A percentile compares a stretch with the other conserved stretches of the same genome.
phyloP scores from a whole-genome alignment of 2,329 filamentous ascomycete genomes.

The Cladosporium sphaerospermum region DNA sequence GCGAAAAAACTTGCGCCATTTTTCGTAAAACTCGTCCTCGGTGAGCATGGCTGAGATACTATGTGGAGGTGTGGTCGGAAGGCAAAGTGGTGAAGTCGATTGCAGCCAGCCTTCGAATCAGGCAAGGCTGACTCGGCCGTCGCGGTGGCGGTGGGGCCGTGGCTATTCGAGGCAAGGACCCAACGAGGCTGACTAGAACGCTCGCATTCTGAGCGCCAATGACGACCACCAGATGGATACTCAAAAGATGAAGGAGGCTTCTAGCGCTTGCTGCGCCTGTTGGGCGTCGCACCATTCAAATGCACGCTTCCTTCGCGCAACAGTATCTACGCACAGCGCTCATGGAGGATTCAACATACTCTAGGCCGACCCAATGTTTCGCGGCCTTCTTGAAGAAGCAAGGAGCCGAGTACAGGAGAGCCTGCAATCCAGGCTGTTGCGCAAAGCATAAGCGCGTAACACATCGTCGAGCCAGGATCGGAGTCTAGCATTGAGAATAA shows the following conservation, averaged over 20 bases:
- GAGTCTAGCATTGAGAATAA: not conserved
- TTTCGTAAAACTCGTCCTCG: slow-evolving; percentile 6
- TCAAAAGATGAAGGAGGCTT: not conserved
- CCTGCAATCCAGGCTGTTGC: not conserved
- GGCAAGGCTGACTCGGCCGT: not conserved
- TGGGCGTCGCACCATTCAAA: too few relatives aligned
- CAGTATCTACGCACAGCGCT: too few relatives aligned
- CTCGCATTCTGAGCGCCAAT: not conserved
- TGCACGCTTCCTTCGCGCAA: too few relatives aligned
- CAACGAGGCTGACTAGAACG: not conserved
- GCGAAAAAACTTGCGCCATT: slow-evolving; percentile 5
- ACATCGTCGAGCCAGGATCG: not conserved
- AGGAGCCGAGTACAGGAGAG: not conserved
- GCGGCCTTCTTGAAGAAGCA: not conserved
- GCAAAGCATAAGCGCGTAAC: not conserved
- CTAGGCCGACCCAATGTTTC: too few relatives aligned
- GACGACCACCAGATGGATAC: not conserved
- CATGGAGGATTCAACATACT: too few relatives aligned
- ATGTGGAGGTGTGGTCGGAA: not conserved
- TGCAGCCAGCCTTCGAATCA: slow-evolving; percentile 1
- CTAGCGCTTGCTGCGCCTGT: too few relatives aligned
- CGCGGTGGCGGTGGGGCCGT: not conserved
- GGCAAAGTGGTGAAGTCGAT: not conserved
- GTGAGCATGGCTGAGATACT: slow-evolving; percentile 6
- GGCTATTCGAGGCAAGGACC: too few relatives aligned